Evolutionary conservation across 345 rosid genomes (phyloP), one percentile per base, ranked within the genome.

Genomic region (Acer campestre): DNA sequence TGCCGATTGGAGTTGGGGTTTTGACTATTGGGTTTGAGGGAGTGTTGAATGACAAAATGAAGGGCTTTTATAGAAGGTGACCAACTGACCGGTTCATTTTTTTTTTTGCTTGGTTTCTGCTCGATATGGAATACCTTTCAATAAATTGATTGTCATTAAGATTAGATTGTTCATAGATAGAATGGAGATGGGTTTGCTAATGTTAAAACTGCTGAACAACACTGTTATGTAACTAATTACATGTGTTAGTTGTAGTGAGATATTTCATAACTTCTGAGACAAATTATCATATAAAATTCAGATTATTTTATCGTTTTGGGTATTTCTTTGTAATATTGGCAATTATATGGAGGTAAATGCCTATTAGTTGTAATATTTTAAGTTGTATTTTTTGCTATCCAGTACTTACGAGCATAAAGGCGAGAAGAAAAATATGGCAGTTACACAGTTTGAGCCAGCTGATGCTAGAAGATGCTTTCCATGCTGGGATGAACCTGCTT

Each of bases 401-500:
- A 96, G 98, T 83, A 82, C 88, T 31, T 96, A 91, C 68, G 93
- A 86, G 84, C 85, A 85, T 78, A 79, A 94, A 38, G 99, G 95
- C 71, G 94, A 92, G 87, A 94, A 89, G 90, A 96, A 88, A 92
- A 92, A 96, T 66, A 92, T 96, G 99, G 99, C 97, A 6, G 99
- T 94, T 67, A 96, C 98, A 1, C 98, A 96, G 83, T 96, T 96
- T 82, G 99, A 94, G 85, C 98, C 98, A 5, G 97, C 90, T 71
- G 97, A 96, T 87, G 98, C 98, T 31, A 88, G 99, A 81, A 86
- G 90, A 78, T 96, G 97, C 82, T 94, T 96, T 80, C 99, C 99
- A 0, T 96, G 99, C 74, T 94, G 99, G 99, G 99, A 96, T 76
- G 98, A 96, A 82, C 99, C 99, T 76, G 92, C 94, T 77, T 91